phyloP scores from a whole-genome alignment of 2,329 filamentous ascomycete genomes.

The Botrytis galanthina region DNA sequence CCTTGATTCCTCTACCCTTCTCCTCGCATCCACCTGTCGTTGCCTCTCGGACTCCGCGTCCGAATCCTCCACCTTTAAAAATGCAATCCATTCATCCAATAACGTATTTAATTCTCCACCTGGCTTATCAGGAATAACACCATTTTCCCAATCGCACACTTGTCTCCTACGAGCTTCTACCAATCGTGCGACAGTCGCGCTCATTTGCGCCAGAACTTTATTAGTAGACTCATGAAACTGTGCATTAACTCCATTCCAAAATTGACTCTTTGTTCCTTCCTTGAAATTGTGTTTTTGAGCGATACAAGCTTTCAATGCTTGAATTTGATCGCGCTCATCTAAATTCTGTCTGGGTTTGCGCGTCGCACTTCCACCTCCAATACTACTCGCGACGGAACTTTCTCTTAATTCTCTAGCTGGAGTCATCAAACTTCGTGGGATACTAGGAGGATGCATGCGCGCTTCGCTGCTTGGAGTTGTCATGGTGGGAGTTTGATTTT shows the following conservation, averaged over 20 bases:
- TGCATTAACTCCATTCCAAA: constrained; percentile 37
- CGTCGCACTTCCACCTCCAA: constrained; percentile 33
- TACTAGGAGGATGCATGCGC: constrained; percentile 37
- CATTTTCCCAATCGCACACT: constrained; percentile 38
- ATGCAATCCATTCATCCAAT: constrained; percentile 39
- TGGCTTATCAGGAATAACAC: constrained; percentile 36
- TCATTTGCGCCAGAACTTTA: constrained; percentile 39
- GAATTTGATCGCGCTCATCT: constrained; percentile 37
- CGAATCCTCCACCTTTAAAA: constrained; percentile 37
- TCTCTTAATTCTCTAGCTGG: constrained; percentile 37
- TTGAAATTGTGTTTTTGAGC: constrained; percentile 37
- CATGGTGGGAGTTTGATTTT: constrained; percentile 28
- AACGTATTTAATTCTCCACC: constrained; percentile 36
- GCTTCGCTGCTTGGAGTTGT: constrained; percentile 32
- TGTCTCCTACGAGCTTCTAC: constrained; percentile 36
- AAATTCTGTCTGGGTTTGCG: constrained; percentile 39
- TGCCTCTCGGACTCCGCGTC: constrained; percentile 38
- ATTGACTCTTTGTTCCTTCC: constrained; percentile 38
- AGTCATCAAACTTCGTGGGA: constrained; percentile 35
- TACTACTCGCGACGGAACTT: constrained; percentile 33
- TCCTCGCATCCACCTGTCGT: constrained; percentile 37
- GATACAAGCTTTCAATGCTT: constrained; percentile 37
- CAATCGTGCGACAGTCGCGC: constrained; percentile 37
- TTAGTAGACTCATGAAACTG: constrained; percentile 37
- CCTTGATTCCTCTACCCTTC: constrained; percentile 36